Percentiles rank a stretch among this genome's conserved stretches.
Conservation (phyloP, 495 filamentous ascomycete species). For the Penicillium goetzii region DNA sequence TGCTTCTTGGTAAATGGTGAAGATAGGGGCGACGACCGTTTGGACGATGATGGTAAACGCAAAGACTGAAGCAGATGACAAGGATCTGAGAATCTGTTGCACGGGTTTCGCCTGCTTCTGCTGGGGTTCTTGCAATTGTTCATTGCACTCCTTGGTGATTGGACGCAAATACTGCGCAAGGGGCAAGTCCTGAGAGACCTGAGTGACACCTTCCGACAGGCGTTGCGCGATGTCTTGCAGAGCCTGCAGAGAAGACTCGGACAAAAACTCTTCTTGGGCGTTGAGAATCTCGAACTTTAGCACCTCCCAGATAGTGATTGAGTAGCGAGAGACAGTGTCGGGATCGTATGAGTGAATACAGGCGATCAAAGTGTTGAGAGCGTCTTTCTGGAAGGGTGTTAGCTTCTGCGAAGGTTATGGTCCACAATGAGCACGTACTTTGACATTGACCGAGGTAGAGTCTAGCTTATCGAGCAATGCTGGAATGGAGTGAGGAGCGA, state of each 20-base stretch:
- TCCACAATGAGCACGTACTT: constrained; percentile 50
- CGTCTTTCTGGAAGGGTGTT: constrained; percentile 61
- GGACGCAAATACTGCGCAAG: constrained; percentile 65
- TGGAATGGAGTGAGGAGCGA: constrained; percentile 71
- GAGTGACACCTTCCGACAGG: constrained; percentile 56
- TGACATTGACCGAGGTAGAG: constrained; percentile 73
- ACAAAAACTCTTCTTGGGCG: constrained; percentile 71
- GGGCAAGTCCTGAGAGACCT: constrained; percentile 53
- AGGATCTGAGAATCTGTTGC: constrained; percentile 62
- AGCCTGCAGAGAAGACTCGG: constrained; percentile 60
- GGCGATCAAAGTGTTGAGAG: constrained; percentile 65
- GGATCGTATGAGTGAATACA: constrained; percentile 65
- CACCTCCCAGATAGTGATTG: constrained; percentile 71
- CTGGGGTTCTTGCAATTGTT: constrained; percentile 74
- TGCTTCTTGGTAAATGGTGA: constrained; percentile 66
- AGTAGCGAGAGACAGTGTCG: constrained; percentile 67
- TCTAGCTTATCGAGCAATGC: constrained; percentile 75
- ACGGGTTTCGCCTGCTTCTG: constrained; percentile 74
- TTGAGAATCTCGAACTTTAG: constrained; percentile 79
- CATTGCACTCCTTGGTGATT: constrained; percentile 71
- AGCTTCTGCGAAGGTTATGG: neutral
- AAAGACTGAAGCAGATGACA: constrained; percentile 59
- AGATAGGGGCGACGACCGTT: constrained; percentile 60
- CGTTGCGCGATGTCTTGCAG: constrained; percentile 59
- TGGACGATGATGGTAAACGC: constrained; percentile 59